A percentile compares a stretch with the other conserved stretches of the same genome.
phyloP scores from a whole-genome alignment of 225 moss, liverwort and hornwort genomes.

The Rhytidiadelphus loreus region DNA sequence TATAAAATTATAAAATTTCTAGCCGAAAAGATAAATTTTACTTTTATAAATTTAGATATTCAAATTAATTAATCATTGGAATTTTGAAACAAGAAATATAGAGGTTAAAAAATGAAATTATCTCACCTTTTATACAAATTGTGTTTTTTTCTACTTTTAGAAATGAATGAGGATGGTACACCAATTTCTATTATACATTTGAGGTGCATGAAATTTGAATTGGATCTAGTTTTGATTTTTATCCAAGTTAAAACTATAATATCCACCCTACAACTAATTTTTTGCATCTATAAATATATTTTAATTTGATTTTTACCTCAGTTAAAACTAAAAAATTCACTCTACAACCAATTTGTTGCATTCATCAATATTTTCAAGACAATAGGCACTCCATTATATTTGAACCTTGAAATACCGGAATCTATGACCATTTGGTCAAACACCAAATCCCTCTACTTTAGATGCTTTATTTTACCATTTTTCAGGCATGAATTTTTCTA shows the following conservation, averaged over 20 bases:
- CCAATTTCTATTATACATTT: neutral
- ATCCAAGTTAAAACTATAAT: neutral
- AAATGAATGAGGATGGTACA: neutral
- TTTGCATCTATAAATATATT: no score
- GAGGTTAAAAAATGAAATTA: neutral
- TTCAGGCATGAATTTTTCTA: no score
- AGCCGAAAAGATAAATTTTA: neutral
- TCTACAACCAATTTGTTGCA: no score
- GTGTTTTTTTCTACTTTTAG: neutral
- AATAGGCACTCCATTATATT: neutral
- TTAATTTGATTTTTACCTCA: neutral
- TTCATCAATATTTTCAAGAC: no score
- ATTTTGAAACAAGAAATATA: neutral
- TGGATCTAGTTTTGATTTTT: neutral
- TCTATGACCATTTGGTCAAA: neutral
- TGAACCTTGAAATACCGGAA: rapidly evolving
- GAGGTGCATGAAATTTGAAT: neutral
- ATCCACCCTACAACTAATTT: no score
- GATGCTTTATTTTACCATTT: neutral
- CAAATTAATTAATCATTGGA: neutral
- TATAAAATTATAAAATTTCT: rapidly evolving
- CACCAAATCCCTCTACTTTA: neutral
- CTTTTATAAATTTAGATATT: neutral
- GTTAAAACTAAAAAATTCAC: neutral
- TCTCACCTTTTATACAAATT: neutral